phyloP scores from a whole-genome alignment of 495 filamentous ascomycete genomes.

The Xylaria venustula region DNA sequence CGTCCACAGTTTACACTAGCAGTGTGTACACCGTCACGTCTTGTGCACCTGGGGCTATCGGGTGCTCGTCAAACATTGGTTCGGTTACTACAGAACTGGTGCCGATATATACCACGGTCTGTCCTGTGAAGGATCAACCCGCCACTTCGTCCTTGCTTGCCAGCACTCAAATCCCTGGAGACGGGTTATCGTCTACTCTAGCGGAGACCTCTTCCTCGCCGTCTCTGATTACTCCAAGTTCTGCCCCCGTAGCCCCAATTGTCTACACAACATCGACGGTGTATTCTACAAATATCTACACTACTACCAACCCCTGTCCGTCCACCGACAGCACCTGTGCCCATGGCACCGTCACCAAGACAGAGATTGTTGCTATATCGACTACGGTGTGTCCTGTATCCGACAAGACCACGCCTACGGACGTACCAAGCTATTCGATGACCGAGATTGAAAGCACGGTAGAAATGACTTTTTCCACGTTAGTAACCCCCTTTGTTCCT shows the following conservation, averaged over 20 bases:
- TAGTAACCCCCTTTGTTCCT: constrained; percentile 18
- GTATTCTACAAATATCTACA: constrained; percentile 51
- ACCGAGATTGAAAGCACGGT: constrained; percentile 19
- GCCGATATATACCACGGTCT: constrained; percentile 44
- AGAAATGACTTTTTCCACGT: constrained; percentile 19
- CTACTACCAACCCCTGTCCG: constrained; percentile 52
- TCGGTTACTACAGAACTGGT: constrained; percentile 48
- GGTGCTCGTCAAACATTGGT: constrained; percentile 52
- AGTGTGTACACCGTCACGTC: constrained; percentile 51
- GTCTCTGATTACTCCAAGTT: background rate
- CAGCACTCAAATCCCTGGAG: constrained; percentile 2
- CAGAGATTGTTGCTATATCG: constrained; percentile 29
- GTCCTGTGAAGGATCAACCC: constrained; percentile 36
- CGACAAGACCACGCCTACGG: constrained; percentile 12
- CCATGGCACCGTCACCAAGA: constrained; percentile 29
- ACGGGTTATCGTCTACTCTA: constrained; percentile 14
- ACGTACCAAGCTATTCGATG: constrained; percentile 27
- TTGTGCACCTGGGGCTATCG: constrained; percentile 50
- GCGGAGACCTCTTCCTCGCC: constrained; percentile 13
- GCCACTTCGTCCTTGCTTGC: background rate
- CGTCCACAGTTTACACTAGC: constrained; percentile 56
- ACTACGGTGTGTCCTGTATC: constrained; percentile 28
- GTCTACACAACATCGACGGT: constrained; percentile 47
- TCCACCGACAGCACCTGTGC: constrained; percentile 52
- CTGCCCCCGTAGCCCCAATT: constrained; percentile 5